Evolutionary conservation across 768 basidiomycete species (phyloP).

Genomic region (Auriscalpium orientale): DNA sequence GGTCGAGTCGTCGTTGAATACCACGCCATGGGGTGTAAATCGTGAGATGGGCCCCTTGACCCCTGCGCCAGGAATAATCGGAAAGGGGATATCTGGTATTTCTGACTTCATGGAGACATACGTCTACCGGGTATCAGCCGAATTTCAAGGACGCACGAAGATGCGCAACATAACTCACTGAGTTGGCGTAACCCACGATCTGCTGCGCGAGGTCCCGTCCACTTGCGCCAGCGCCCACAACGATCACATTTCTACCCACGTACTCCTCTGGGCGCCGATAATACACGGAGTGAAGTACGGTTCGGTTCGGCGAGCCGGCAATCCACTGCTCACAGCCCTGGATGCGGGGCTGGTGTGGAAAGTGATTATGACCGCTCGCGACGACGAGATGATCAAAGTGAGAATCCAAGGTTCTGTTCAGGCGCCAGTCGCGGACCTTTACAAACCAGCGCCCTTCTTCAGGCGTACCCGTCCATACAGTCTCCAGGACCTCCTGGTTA

Average conservation of each 20-base stretch:
- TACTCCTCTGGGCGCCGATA: conserved; percentile 42
- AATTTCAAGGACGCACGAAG: conserved; percentile 26
- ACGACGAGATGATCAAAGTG: conserved; percentile 48
- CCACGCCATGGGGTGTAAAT: conserved; percentile 36
- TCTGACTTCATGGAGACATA: conserved; percentile 28
- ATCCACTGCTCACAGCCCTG: conserved; percentile 45
- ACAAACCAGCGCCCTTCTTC: conserved; percentile 39
- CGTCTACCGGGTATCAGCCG: conserved; percentile 33
- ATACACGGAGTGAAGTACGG: conserved; percentile 46
- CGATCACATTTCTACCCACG: conserved; percentile 34
- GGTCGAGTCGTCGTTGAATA: conserved; percentile 40
- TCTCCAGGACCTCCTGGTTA: conserved; percentile 34
- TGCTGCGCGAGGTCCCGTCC: conserved; percentile 43
- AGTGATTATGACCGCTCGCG: conserved; percentile 49
- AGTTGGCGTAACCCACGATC: conserved; percentile 29
- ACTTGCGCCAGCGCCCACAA: conserved; percentile 41
- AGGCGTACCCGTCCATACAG: conserved; percentile 36
- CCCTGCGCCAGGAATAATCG: conserved; percentile 2
- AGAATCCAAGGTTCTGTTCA: conserved; percentile 17
- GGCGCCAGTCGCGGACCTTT: conserved; percentile 18
- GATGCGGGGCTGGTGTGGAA: conserved; percentile 39
- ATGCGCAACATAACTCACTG: conserved; percentile 27
- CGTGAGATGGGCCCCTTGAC: conserved; percentile 38
- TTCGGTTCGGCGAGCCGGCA: conserved; percentile 22
- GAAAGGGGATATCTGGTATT: conserved; percentile 4